Conservation (phyloP, 2,329 filamentous ascomycete genomes). For the Polytolypa hystricis region DNA sequence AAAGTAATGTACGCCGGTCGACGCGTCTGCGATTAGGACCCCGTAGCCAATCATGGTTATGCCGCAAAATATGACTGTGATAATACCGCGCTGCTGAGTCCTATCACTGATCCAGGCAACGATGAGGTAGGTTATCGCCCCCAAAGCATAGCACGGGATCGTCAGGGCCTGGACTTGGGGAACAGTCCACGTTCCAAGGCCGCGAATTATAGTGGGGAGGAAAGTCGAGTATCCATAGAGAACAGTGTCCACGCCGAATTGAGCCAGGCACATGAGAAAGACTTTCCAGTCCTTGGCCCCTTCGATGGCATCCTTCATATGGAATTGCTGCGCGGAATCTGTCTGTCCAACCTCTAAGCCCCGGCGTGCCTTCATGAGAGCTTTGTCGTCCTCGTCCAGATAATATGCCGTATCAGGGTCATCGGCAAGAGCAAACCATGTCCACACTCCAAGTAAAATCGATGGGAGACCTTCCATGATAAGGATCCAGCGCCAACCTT, state of each 20-base stretch:
- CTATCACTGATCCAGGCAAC: slow-evolving; percentile 58
- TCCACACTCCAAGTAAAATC: slow-evolving; percentile 44
- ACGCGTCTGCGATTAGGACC: slow-evolving; percentile 50
- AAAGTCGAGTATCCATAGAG: slow-evolving; percentile 71
- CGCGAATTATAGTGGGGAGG: slow-evolving; percentile 65
- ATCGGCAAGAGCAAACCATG: slow-evolving; percentile 52
- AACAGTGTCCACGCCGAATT: slow-evolving; percentile 67
- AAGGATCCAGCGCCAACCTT: slow-evolving; percentile 65
- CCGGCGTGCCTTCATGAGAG: slow-evolving; percentile 43
- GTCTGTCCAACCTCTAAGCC: slow-evolving; percentile 40
- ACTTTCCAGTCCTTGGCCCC: slow-evolving; percentile 67
- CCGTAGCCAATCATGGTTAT: slow-evolving; percentile 59
- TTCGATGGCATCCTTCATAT: slow-evolving; percentile 52
- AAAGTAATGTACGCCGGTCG: slow-evolving; percentile 58
- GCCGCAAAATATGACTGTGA: slow-evolving; percentile 50
- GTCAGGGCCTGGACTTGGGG: slow-evolving; percentile 64
- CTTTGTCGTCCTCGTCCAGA: slow-evolving; percentile 48
- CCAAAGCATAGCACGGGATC: slow-evolving; percentile 65
- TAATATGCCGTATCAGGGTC: slow-evolving; percentile 54
- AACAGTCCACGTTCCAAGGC: slow-evolving; percentile 51
- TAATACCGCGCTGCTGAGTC: slow-evolving; percentile 54
- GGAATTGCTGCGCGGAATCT: slow-evolving; percentile 41
- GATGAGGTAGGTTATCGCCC: slow-evolving; percentile 57
- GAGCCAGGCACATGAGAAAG: slow-evolving; percentile 56
- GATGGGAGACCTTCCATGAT: slow-evolving; percentile 46